Conservation (phyloP, 345 rosid species). For the Mercurialis annua region DNA sequence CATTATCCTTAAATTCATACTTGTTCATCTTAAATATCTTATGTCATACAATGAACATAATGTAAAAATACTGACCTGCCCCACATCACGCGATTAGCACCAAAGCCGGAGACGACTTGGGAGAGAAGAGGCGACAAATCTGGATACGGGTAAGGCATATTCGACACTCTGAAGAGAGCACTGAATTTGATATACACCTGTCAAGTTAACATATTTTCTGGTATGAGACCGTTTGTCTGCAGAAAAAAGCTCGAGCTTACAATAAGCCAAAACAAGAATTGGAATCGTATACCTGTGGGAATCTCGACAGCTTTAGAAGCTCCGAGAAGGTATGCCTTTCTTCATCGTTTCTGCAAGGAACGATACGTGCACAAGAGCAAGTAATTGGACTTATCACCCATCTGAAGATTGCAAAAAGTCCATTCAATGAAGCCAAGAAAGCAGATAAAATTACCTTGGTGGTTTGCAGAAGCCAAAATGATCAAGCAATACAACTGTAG, state of each 20-base stretch:
- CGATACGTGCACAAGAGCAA: conserved; percentile 6
- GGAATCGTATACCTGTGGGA: conserved; percentile 64
- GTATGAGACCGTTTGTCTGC: not conserved
- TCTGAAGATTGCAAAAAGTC: conserved; percentile 12
- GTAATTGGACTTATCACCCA: not conserved
- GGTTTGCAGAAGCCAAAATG: conserved; percentile 91
- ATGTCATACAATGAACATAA: not conserved
- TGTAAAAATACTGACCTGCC: conserved; percentile 52
- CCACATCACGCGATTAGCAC: conserved; percentile 86
- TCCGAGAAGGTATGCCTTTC: conserved; percentile 52
- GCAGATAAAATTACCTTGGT: conserved; percentile 47
- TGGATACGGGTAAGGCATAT: conserved; percentile 55
- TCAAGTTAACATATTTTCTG: conserved; percentile 1
- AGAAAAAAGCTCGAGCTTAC: not conserved
- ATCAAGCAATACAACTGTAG: conserved; percentile 69
- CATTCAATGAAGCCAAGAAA: conserved; percentile 8
- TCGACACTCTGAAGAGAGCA: conserved; percentile 81
- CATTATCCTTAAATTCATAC: not conserved
- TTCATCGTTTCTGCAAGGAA: conserved; percentile 64
- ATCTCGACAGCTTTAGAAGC: conserved; percentile 72
- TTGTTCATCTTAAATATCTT: not conserved
- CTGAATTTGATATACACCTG: conserved; percentile 88
- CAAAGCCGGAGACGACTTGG: conserved; percentile 57
- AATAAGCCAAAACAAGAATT: not conserved
- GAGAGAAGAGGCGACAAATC: conserved; percentile 58